Conservation (phyloP, 345 rosid species). For the Brassica nigra region DNA sequence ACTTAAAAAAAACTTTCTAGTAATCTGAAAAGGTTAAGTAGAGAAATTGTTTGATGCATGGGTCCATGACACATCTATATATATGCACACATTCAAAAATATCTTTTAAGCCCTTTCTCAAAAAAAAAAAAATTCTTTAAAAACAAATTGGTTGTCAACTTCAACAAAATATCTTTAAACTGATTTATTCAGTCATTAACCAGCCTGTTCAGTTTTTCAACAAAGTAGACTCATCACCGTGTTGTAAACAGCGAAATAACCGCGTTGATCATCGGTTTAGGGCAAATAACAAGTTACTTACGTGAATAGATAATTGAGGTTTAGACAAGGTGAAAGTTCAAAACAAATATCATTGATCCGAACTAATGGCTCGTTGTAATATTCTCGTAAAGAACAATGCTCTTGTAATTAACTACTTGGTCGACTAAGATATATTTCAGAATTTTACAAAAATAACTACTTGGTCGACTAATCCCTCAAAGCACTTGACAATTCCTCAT, state of each 20-base stretch:
- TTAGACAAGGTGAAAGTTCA: background rate
- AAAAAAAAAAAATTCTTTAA: background rate
- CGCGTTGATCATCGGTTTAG: background rate
- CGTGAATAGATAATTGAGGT: background rate
- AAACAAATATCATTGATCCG: background rate
- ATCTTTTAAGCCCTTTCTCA: no score
- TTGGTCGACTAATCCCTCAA: no score
- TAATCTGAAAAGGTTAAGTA: background rate
- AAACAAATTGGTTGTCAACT: background rate
- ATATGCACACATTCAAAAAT: background rate
- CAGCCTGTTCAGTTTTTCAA: background rate
- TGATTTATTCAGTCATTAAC: background rate
- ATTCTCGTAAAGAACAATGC: no score
- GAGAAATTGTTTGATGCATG: background rate
- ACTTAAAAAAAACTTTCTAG: background rate
- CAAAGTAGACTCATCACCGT: no score
- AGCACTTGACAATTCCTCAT: no score
- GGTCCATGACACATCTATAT: background rate
- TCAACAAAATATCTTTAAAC: background rate
- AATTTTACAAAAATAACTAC: no score
- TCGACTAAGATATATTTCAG: no score
- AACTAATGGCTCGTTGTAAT: no score
- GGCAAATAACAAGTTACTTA: background rate
- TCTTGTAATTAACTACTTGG: no score
- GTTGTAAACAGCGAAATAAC: background rate